phyloP scores from a whole-genome alignment of 345 rosid species.

The Turritis glabra region DNA sequence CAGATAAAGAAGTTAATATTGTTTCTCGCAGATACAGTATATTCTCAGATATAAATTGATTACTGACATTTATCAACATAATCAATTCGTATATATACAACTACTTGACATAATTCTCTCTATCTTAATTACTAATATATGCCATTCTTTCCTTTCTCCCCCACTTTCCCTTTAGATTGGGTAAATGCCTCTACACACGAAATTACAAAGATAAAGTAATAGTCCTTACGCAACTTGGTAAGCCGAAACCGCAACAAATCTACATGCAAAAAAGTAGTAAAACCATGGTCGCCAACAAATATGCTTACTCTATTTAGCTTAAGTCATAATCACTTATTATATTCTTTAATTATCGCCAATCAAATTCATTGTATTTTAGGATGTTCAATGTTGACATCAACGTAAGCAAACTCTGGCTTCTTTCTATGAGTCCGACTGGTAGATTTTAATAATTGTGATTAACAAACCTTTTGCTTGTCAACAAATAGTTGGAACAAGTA shows the following conservation, averaged over 20 bases:
- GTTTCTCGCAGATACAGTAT: background rate
- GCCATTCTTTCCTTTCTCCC: background rate
- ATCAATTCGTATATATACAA: constrained; percentile 1
- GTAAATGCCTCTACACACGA: background rate
- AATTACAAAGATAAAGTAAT: constrained; percentile 10
- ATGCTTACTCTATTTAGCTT: constrained; percentile 7
- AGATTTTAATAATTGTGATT: background rate
- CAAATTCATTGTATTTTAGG: constrained; percentile 1
- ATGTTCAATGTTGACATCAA: constrained; percentile 8
- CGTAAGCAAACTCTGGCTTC: constrained; percentile 2
- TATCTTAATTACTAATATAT: background rate
- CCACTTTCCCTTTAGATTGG: background rate
- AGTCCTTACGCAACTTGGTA: constrained; percentile 14
- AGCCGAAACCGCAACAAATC: constrained; percentile 3
- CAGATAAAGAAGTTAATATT: background rate
- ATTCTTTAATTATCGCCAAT: constrained; percentile 3
- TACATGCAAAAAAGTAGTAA: constrained; percentile 16
- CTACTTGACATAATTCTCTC: background rate
- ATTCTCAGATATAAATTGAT: background rate
- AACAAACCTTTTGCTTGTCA: background rate
- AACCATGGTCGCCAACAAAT: constrained; percentile 30
- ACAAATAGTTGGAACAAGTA: constrained; percentile 1
- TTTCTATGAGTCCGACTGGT: background rate
- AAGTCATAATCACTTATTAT: background rate
- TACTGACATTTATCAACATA: background rate